Base-by-base conservation (phyloP, 306 rosid genomes). In the Castanea mollissima region DNA sequence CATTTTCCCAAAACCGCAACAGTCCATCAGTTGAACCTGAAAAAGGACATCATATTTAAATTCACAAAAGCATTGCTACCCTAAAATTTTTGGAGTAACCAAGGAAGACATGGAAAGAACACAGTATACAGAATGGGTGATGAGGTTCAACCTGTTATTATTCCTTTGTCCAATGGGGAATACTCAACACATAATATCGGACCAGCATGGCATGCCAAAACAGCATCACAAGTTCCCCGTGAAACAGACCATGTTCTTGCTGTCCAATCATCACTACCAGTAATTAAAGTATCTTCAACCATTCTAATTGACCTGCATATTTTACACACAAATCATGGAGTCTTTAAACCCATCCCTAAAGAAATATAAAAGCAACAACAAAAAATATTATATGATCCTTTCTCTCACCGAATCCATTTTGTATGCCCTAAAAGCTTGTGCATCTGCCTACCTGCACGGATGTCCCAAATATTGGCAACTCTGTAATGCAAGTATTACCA, bases 221-320 rank as follows among this genome's bases (percentile, higher is more conserved):
- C 97, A 81, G 98, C 98, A 87, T 95, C 99, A 86, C 99, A 95
- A 71, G 95, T 79, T 87, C 99, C 99, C 80, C 90, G 89, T 63
- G 97, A 90, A 84, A 90, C 88, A 58, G 99, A 92, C 98, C 99
- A 95, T 81, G 90, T 83, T 84, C 99, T 91, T 69, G 99, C 96
- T 0, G 99, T 92, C 99, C 99, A 95, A 87, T 95, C 99, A 83
- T 95, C 99, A 85, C 99, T 92, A 76, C 99, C 99, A 77, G 98
- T 92, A 71, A 95, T 73, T 72, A 95, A 82, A 77, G 95, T 95
- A 83, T 95, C 99, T 73, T 97, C 96, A 51, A 83, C 97, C 99
- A 95, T 92, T 90, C 99, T 88, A 75, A 95, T 86, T 15, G 99
- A 95, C 91, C 99, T 95, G 93, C 88, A 88, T 32, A 69, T 55